phyloP scores from a whole-genome alignment of 2,329 filamentous ascomycete genomes.

The Trichoderma lentiforme region DNA sequence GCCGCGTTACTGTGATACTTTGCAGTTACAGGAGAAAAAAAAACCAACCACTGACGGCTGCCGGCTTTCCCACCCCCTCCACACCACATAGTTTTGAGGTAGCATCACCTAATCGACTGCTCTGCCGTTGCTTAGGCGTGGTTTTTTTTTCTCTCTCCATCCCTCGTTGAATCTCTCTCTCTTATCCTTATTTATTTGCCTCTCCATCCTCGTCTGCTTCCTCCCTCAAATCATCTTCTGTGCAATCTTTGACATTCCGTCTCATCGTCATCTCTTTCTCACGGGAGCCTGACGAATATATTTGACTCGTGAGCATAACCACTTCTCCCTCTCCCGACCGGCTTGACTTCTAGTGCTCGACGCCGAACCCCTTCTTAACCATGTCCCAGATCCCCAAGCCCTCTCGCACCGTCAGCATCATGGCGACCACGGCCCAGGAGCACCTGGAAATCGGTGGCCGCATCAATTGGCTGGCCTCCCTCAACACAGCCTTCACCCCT shows the following conservation, averaged over 20 bases:
- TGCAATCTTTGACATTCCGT: not conserved
- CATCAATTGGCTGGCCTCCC: constrained; percentile 63
- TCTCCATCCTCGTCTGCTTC: not conserved
- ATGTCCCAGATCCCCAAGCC: constrained; percentile 34
- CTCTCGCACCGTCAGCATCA: constrained; percentile 39
- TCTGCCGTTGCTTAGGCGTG: not conserved
- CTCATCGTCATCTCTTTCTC: constrained; percentile 11
- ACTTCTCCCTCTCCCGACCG: not conserved
- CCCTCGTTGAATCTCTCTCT: not conserved
- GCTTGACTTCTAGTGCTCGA: not conserved
- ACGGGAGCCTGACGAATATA: constrained; percentile 1
- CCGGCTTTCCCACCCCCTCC: constrained; percentile 11
- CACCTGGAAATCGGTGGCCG: constrained; percentile 76
- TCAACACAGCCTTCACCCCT: constrained; percentile 86
- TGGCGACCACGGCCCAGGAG: constrained; percentile 70
- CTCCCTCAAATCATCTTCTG: not conserved
- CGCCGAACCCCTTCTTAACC: constrained; percentile 18
- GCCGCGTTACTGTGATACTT: constrained; percentile 3
- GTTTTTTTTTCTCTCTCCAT: not conserved
- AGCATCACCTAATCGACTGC: constrained; percentile 9
- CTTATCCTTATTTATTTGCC: constrained; percentile 8
- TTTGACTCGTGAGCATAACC: constrained; percentile 6
- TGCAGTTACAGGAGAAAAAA: not conserved
- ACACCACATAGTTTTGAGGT: not conserved
- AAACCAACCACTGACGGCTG: constrained; percentile 8